phyloP scores from a whole-genome alignment of 768 basidiomycete genomes.

The Trametes coccinea region DNA sequence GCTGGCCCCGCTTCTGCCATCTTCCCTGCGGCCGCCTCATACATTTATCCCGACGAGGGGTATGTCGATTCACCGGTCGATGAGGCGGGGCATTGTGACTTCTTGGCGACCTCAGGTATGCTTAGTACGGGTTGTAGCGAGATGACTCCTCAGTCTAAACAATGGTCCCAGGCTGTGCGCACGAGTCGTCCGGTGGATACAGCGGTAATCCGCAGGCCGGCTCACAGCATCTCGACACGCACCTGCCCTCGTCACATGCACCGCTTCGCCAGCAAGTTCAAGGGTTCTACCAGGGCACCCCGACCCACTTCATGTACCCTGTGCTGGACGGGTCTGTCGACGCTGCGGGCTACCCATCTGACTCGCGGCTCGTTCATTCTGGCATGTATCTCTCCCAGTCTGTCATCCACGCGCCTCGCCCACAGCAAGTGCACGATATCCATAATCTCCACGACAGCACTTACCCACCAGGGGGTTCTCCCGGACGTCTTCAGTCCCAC shows the following conservation, averaged over 20 bases:
- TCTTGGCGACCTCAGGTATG: slow-evolving; percentile 8
- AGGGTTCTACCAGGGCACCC: slow-evolving; percentile 12
- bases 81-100: slow-evolving; percentile 8
- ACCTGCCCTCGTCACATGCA: background rate
- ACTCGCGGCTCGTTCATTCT: background rate
- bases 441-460: slow-evolving; percentile 9
- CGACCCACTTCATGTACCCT: slow-evolving; percentile 18
- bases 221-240: slow-evolving; percentile 6
- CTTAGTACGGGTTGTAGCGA: background rate
- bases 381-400: background rate
- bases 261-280: background rate
- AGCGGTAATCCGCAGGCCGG: slow-evolving; percentile 1
- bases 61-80: slow-evolving; percentile 15
- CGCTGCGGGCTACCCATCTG: slow-evolving; percentile 6
- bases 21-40: background rate
- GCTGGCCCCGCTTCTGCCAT: background rate
- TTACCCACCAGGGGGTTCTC: slow-evolving; percentile 5
- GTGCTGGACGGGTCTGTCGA: slow-evolving; percentile 7
- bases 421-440: slow-evolving; percentile 13
- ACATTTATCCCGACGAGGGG: slow-evolving; percentile 8
- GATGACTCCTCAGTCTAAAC: background rate
- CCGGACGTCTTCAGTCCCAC: slow-evolving; percentile 2
- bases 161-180: slow-evolving; percentile 7
- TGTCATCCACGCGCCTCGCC: slow-evolving; percentile 22
- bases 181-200: background rate